Conservation (phyloP, 75 land plant species). For the Cunninghamia lanceolata region DNA sequence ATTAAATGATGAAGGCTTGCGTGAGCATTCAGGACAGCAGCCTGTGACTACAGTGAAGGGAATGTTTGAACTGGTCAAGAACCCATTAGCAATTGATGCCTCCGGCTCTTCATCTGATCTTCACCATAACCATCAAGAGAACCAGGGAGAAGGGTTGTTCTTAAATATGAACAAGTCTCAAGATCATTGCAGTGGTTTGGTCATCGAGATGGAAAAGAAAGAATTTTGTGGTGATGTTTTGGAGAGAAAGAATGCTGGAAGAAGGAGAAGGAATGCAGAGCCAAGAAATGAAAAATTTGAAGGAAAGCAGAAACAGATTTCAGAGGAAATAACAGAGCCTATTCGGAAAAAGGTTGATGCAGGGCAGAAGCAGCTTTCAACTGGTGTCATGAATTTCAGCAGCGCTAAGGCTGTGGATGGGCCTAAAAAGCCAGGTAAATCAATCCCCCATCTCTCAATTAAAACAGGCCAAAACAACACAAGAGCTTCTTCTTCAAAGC, state of each 20-base stretch:
- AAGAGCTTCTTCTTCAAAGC: not conserved
- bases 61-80: not conserved
- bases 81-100: not conserved
- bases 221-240: not conserved
- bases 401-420: not conserved
- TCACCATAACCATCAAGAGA: not conserved
- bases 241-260: not conserved
- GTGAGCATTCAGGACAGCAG: not conserved
- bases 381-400: not conserved
- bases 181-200: not conserved
- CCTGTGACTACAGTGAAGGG: not conserved
- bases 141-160: not conserved
- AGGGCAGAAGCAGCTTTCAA: not conserved
- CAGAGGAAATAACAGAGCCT: not conserved
- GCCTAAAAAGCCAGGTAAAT: not conserved
- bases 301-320: constrained; percentile 1
- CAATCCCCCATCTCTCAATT: not conserved
- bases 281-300: not conserved
- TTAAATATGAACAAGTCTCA: not conserved
- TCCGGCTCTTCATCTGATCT: not conserved
- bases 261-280: not conserved
- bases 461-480: not conserved
- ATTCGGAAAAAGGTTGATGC: not conserved
- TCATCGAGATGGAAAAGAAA: not conserved
- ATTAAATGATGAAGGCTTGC: too few relatives aligned